Conservation (phyloP, 345 rosid genomes). For the Linum lewisii region DNA sequence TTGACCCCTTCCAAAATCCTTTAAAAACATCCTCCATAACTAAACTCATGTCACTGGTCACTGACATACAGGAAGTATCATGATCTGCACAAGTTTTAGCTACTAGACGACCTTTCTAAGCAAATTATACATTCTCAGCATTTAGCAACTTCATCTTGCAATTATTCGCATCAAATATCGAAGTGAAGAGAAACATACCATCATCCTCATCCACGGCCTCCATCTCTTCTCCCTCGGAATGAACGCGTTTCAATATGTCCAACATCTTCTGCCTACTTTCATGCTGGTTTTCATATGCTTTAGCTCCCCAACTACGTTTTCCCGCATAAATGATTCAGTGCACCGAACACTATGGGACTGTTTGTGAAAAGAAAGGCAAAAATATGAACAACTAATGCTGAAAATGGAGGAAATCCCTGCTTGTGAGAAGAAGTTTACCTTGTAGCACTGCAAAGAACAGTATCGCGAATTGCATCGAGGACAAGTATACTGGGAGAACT, state of each 20-base stretch:
- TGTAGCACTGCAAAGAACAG: constrained; percentile 71
- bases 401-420: not conserved
- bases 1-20: no score
- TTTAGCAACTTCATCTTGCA: no score
- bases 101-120: not conserved
- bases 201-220: constrained; percentile 45
- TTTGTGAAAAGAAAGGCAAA: not conserved
- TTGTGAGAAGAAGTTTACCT: constrained; percentile 6
- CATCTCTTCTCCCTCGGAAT: constrained; percentile 42
- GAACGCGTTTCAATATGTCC: constrained; percentile 64
- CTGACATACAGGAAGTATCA: not conserved
- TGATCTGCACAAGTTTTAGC: not conserved
- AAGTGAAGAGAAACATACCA: constrained; percentile 4
- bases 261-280: constrained; percentile 61
- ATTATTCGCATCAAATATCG: not conserved
- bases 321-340: constrained; percentile 90
- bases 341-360: constrained; percentile 76
- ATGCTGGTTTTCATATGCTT: constrained; percentile 47
- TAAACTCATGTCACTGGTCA: no score
- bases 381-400: not conserved
- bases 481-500: constrained; percentile 86
- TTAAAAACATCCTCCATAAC: no score
- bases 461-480: constrained; percentile 90
- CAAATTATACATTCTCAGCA: not conserved
- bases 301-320: constrained; percentile 72